Conservation (phyloP, 495 filamentous ascomycete genomes). For the Podospora bellae-mahoneyi region DNA sequence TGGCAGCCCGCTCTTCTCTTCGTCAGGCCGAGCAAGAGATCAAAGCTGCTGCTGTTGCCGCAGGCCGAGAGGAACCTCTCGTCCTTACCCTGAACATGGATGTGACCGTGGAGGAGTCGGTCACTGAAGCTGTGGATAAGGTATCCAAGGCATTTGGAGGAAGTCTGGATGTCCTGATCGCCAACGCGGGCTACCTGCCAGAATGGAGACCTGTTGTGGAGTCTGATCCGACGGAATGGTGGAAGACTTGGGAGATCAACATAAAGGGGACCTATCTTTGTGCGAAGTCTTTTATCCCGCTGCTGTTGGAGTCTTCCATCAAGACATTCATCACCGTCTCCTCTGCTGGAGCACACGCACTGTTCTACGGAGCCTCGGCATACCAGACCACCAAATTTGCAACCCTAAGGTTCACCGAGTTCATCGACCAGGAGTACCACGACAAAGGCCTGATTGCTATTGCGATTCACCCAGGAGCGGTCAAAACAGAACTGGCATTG, state of each 20-base stretch:
- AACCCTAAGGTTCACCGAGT: constrained; percentile 40
- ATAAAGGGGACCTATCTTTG: constrained; percentile 44
- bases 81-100: constrained; percentile 44
- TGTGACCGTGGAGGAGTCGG: constrained; percentile 38
- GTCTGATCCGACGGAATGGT: constrained; percentile 37
- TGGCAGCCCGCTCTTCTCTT: constrained; percentile 43
- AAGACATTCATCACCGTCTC: constrained; percentile 39
- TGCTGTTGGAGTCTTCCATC: constrained; percentile 35
- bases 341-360: constrained; percentile 32
- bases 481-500: constrained; percentile 40
- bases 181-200: constrained; percentile 45
- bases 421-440: constrained; percentile 41
- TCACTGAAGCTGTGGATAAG: constrained; percentile 33
- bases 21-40: constrained; percentile 34
- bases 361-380: constrained; percentile 27
- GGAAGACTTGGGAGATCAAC: constrained; percentile 44
- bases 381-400: constrained; percentile 46
- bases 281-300: constrained; percentile 41
- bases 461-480: constrained; percentile 45
- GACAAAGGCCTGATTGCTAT: constrained; percentile 40
- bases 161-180: constrained; percentile 42
- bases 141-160: constrained; percentile 34
- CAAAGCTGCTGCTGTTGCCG: constrained; percentile 31
- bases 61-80: constrained; percentile 36
- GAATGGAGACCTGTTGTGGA: constrained; percentile 32